These are phyloP conservation scores for Paramecium sexaurelia DNA, from an alignment of 73 alveolate genomes.

Conservation along the genomic window DNA sequence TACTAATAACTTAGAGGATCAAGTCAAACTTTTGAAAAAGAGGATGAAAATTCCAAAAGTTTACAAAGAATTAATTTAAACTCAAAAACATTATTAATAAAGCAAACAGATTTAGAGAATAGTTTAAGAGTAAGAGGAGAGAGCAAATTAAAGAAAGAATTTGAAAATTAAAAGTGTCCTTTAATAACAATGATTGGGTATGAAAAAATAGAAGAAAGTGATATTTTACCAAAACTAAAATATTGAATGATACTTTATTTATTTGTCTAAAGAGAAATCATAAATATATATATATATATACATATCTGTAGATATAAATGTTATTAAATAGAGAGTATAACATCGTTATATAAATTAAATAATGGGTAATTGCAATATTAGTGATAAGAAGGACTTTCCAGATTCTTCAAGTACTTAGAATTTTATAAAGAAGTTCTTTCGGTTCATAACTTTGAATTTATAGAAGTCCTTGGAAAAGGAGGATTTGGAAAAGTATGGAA, in stretches of 20 bases:
- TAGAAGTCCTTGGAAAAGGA: conserved; percentile 65
- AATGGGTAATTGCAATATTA: conserved; percentile 43
- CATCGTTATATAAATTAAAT: not conserved
- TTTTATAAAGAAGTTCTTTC: not conserved
- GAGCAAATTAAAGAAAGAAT: not conserved
- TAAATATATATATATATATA: not conserved
- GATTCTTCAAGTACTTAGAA: not conserved
- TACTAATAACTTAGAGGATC: not conserved
- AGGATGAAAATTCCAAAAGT: not conserved
- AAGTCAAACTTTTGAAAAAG: not conserved
- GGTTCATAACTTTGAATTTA: conserved; percentile 40
- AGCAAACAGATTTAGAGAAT: not conserved
- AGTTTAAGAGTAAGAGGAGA: not conserved
- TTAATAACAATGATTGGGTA: not conserved
- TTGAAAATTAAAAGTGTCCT: not conserved
- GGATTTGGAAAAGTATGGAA: conserved; percentile 83
- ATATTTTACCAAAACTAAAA: not conserved
- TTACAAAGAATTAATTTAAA: not conserved
- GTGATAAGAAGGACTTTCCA: conserved; percentile 15
- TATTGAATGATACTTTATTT: not conserved
- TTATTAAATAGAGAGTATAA: too few relatives aligned
- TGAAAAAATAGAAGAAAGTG: not conserved
- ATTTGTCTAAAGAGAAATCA: too few relatives aligned
- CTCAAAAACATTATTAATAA: not conserved
- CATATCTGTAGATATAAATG: not conserved